A percentile compares a stretch with the other conserved stretches of the same genome.
phyloP scores from a whole-genome alignment of 192 early-diverging fungal species.

The Podila minutissima region DNA sequence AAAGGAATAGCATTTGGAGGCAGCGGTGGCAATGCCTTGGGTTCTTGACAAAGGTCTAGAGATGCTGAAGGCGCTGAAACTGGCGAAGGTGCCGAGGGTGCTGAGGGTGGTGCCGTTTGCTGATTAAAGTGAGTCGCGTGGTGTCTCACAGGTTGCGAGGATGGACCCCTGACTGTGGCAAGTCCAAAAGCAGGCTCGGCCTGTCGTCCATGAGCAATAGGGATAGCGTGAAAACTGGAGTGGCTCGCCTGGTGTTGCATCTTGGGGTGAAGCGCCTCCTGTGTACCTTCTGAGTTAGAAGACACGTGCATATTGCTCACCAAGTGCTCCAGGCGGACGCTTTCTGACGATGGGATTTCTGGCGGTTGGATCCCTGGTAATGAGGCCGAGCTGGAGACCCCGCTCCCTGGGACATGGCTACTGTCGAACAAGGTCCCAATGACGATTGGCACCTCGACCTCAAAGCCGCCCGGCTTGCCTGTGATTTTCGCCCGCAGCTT shows the following conservation, averaged over 20 bases:
- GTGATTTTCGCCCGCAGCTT: constrained; percentile 8
- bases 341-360: too few relatives aligned
- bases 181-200: background rate
- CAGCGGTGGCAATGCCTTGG: too few relatives aligned
- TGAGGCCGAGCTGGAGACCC: background rate
- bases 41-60: too few relatives aligned
- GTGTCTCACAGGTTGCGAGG: background rate
- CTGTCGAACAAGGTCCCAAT: constrained; percentile 22
- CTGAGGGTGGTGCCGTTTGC: too few relatives aligned
- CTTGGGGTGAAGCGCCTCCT: background rate
- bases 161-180: background rate
- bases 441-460: constrained; percentile 25
- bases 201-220: background rate
- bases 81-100: too few relatives aligned
- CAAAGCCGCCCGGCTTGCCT: constrained; percentile 21
- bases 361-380: background rate
- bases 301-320: too few relatives aligned
- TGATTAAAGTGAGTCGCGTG: too few relatives aligned
- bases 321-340: too few relatives aligned
- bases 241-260: background rate
- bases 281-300: too few relatives aligned
- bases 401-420: background rate
- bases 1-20: too few relatives aligned
- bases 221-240: constrained; percentile 1
- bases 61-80: too few relatives aligned